These are phyloP conservation scores for Amylocarpus encephaloides DNA, from an alignment of 2,329 filamentous ascomycete species.

Conservation along the genomic window DNA sequence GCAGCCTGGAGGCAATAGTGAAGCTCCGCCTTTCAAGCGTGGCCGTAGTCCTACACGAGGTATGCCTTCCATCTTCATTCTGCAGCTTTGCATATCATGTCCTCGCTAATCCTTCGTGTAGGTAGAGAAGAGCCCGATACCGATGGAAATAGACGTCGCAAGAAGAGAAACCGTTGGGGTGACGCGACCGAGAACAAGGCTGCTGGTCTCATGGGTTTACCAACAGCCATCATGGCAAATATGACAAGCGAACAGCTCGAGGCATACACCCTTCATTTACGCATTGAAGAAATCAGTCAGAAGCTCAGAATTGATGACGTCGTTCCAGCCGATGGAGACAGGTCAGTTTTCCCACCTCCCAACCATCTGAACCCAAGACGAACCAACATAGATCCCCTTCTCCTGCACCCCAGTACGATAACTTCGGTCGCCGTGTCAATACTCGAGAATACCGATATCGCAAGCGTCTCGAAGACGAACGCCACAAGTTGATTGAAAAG, in stretches of 20 bases:
- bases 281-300: conserved; percentile 98
- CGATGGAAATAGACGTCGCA: conserved; percentile 81
- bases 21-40: conserved; percentile 55
- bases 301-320: conserved; percentile 99
- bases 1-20: conserved; percentile 20
- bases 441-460: conserved; percentile 97
- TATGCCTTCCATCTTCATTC: conserved; percentile 37
- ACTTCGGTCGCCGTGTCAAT: conserved; percentile 98
- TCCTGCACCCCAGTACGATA: conserved; percentile 94
- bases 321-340: conserved; percentile 89
- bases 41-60: conserved; percentile 86
- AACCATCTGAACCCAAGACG: conserved; percentile 8
- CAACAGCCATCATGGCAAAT: conserved; percentile 91
- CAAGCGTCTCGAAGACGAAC: conserved; percentile 96
- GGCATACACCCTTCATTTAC: conserved; percentile 90
- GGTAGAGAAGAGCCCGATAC: conserved; percentile 27
- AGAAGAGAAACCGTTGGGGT: conserved; percentile 98
- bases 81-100: background rate
- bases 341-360: conserved; percentile 50
- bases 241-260: conserved; percentile 99
- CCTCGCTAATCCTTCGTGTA: conserved; percentile 13
- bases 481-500: conserved; percentile 97
- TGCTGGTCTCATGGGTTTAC: conserved; percentile 92
- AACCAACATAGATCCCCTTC: conserved; percentile 70
- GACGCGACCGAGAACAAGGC: conserved; percentile 98